These are phyloP conservation scores for Lepiota venenata DNA, from an alignment of 768 basidiomycete species.

Conservation along the genomic window DNA sequence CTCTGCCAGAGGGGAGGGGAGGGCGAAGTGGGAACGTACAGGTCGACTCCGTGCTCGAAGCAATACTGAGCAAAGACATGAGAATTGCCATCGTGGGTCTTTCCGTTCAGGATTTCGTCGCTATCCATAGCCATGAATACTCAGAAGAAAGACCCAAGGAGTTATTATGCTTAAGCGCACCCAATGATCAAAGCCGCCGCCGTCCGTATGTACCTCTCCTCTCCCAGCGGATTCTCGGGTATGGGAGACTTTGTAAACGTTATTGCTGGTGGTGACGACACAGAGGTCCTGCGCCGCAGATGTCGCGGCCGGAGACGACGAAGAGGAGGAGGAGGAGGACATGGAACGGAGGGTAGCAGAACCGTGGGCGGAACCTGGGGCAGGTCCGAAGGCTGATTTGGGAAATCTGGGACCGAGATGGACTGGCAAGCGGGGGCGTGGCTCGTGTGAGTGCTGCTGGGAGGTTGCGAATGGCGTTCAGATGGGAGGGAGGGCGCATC, in stretches of 20 bases:
- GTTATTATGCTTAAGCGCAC: conserved; percentile 28
- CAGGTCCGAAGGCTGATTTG: background rate
- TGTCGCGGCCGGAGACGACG: conserved; percentile 21
- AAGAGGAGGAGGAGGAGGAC: conserved; percentile 3
- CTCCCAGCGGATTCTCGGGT: conserved; percentile 63
- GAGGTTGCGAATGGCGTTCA: background rate
- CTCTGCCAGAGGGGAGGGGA: conserved; percentile 3
- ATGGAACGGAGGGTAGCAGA: background rate
- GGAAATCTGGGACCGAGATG: background rate
- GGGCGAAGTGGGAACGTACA: conserved; percentile 40
- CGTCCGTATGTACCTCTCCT: conserved; percentile 66
- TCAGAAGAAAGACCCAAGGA: background rate
- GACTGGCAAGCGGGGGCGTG: background rate
- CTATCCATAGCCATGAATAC: conserved; percentile 31
- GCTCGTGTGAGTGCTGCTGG: background rate
- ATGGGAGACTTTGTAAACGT: conserved; percentile 53
- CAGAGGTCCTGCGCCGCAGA: conserved; percentile 9
- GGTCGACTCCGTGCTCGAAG: conserved; percentile 81
- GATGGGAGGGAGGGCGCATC: background rate
- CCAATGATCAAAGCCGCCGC: conserved; percentile 79
- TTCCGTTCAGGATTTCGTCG: conserved; percentile 91
- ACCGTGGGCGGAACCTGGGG: background rate
- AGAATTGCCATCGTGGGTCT: conserved; percentile 81
- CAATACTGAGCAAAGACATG: conserved; percentile 86
- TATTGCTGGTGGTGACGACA: conserved; percentile 15